Base-by-base conservation (phyloP, 257 asterid genomes). In the Thymus quinquecostatus region DNA sequence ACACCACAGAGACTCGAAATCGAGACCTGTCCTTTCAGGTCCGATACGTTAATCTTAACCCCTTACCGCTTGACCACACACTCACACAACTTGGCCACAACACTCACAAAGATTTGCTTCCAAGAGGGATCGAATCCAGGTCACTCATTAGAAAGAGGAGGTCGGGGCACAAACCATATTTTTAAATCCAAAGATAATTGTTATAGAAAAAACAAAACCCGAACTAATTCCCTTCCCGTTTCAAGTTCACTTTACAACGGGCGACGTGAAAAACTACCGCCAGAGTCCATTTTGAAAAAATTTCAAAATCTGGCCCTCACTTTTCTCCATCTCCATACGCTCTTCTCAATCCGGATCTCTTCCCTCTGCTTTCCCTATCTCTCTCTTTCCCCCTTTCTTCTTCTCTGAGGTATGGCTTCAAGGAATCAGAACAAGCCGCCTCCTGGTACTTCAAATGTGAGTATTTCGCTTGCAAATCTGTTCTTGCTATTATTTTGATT, bases 391-490 rank as follows among this genome's bases (percentile, higher is more conserved):
- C 57, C 57, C 48, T 41, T 5, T 41, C 9, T 41, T 68, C 54
- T 13, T 61, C 67, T 9, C 38, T 77, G 38, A 8, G 29, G 38
- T 21, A 84, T 85, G 89, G 79, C 87, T 68, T 80, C 87, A 21
- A 78, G 58, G 69, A 85, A 85, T 68, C 85, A 82, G 75, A 85
- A 80, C 74, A 85, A 75, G 76, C 72, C 85, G 60, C 87, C 87
- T 75, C 59, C 81, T 0, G 77, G 72, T 32, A 77, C 79, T 55
- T 66, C 82, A 4, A 71, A 73, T 10, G 88, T 83, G 70, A 75
- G 77, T 63, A 54, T 71, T 74, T 28, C 68, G 10, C 56, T 14
- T 67, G 21, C 21, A 21, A 21, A 13, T 34, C 6, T 11, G 12
- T 58, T 2, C 51, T 28, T 4, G 63, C 21, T 33, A 29, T 38